These are phyloP conservation scores for Rubus idaeus DNA, from an alignment of 306 rosid genomes.

Conservation along the genomic window DNA sequence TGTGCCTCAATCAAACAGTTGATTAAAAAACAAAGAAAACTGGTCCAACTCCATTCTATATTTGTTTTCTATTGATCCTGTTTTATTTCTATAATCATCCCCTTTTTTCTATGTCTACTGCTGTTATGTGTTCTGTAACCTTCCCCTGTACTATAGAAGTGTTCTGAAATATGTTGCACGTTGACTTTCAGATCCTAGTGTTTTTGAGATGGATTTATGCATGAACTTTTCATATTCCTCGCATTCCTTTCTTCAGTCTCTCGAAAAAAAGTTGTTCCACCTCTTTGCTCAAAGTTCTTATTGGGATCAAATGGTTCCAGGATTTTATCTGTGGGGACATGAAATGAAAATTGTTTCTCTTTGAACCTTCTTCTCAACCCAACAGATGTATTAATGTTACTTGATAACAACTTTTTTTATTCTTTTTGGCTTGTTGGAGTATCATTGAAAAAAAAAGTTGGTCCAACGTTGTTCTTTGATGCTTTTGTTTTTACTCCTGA, in stretches of 20 bases:
- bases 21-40: neutral
- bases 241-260: neutral
- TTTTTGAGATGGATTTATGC: neutral
- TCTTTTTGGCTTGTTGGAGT: neutral
- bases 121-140: neutral
- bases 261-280: neutral
- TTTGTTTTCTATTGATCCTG: neutral
- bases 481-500: neutral
- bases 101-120: neutral
- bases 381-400: neutral
- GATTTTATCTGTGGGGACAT: neutral
- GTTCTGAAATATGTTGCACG: neutral
- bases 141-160: neutral
- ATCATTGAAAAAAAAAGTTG: neutral
- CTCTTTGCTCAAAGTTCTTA: neutral
- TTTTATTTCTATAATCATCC: neutral
- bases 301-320: slow-evolving; percentile 13
- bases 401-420: neutral
- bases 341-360: neutral
- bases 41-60: neutral
- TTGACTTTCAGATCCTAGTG: neutral
- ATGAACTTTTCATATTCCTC: neutral
- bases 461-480: neutral
- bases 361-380: neutral
- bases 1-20: neutral